Evolutionary conservation across 2,329 filamentous ascomycete genomes (phyloP), one percentile per base, ranked within the genome.

Genomic region (Fusarium lyarnte): DNA sequence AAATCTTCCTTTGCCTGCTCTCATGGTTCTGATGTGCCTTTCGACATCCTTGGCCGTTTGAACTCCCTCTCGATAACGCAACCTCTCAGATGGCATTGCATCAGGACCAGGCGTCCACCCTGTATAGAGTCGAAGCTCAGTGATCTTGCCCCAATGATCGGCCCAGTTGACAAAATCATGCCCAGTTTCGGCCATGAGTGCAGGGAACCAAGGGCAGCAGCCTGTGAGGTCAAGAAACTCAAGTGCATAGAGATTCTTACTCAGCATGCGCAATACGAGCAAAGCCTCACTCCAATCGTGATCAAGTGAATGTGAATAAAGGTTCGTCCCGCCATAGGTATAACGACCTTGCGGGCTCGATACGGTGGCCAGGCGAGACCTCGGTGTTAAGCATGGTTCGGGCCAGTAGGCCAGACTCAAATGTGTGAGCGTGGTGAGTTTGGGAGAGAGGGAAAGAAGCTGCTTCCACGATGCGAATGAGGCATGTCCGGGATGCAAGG

Each of bases 321-420:
- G 81, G 12, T 85, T 87, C 5, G 88, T 89, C 23, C 85, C 87
- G 39, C 86, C 84, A 69, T 89, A 90, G 41, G 86, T 85, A 14
- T 89, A 78, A 19, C 76, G 81, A 33, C 83, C 87, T 36, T 83
- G 79, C 8, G 82, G 81, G 8, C 85, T 84, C 3, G 83, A 79
- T 5, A 90, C 79, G 4, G 85, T 84, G 1, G 87, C 80, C 31
- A 82, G 82, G 63, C 83, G 85, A 11, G 88, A 85, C 70, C 87
- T 86, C 13, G 87, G 87, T 4, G 88, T 88, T n/a, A 89, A 79
- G 21, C 84, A 85, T 4, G 90, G 90, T 54, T 86, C 84, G 3
- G 90, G 89, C 90, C 90, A 91, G 76, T 87, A 87, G 21, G 89
- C 88, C 11, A 91, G 83, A 70, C 86, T 89, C 43, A 91, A 82